A percentile compares a stretch with the other conserved stretches of the same genome.
phyloP scores from a whole-genome alignment of 345 rosid species.

The Syzygium jambos region DNA sequence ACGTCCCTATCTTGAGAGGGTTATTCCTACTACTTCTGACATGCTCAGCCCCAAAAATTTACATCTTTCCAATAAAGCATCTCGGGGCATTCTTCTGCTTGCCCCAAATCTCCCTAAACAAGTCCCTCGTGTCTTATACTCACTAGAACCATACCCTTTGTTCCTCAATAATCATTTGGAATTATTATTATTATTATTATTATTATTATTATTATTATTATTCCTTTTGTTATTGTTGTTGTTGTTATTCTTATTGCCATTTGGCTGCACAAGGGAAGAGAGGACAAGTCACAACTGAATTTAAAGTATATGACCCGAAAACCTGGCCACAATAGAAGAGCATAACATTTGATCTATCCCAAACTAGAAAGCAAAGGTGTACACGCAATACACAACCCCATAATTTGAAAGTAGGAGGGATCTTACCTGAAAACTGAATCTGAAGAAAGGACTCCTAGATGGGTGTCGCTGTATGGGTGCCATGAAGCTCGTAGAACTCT shows the following conservation, averaged over 20 bases:
- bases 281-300: neutral
- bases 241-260: neutral
- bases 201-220: neutral
- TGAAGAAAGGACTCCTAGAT: slow-evolving; percentile 84
- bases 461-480: slow-evolving; percentile 83
- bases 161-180: neutral
- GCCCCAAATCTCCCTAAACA: neutral
- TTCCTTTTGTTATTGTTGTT: neutral
- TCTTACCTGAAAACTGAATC: slow-evolving; percentile 94
- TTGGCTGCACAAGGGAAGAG: neutral
- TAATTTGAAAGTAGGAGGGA: neutral
- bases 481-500: slow-evolving; percentile 55
- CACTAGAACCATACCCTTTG: neutral
- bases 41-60: neutral
- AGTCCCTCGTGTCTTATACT: neutral
- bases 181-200: no score
- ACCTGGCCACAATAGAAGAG: neutral
- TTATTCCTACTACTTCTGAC: neutral
- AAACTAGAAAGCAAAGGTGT: neutral
- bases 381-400: neutral
- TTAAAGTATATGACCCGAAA: neutral
- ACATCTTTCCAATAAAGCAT: neutral
- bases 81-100: neutral
- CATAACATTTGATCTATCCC: neutral
- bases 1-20: neutral